A percentile compares a stretch with the other conserved stretches of the same genome.
phyloP scores from a whole-genome alignment of 352 stramenopile genomes.

The Phytophthora pisi region DNA sequence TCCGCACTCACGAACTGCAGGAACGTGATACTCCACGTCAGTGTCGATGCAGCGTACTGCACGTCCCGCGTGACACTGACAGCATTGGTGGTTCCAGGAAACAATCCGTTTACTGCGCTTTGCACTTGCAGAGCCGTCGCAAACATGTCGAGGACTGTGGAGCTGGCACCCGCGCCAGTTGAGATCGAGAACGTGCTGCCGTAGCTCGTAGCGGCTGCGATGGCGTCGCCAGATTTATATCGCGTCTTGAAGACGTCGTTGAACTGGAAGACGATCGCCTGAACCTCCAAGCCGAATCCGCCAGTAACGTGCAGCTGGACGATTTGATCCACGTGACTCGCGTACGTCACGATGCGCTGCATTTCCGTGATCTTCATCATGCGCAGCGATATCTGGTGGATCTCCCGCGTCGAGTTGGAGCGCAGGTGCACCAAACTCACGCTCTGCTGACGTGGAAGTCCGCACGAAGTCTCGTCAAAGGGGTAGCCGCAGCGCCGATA shows the following conservation, averaged over 20 bases:
- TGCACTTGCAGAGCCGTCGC: conserved; percentile 44
- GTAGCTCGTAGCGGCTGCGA: conserved; percentile 44
- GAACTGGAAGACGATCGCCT: conserved; percentile 57
- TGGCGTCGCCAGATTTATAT: conserved; percentile 39
- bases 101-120: conserved; percentile 46
- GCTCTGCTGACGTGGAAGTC: conserved; percentile 70
- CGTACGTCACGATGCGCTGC: conserved; percentile 63
- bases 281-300: conserved; percentile 51
- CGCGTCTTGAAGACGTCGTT: conserved; percentile 54
- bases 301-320: conserved; percentile 47
- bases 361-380: conserved; percentile 67
- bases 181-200: conserved; percentile 49
- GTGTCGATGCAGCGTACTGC: conserved; percentile 33
- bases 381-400: conserved; percentile 58
- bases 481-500: conserved; percentile 78
- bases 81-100: conserved; percentile 24
- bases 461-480: conserved; percentile 55
- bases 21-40: conserved; percentile 70
- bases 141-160: conserved; percentile 57
- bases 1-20: conserved; percentile 39
- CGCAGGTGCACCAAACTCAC: conserved; percentile 58
- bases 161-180: conserved; percentile 17
- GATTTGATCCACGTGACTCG: conserved; percentile 66
- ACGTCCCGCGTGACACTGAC: conserved; percentile 46
- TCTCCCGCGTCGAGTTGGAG: conserved; percentile 67